Evolutionary conservation across 306 rosid genomes (phyloP), one percentile per base, ranked within the genome.

Genomic region (Cotoneaster glaucophyllus): DNA sequence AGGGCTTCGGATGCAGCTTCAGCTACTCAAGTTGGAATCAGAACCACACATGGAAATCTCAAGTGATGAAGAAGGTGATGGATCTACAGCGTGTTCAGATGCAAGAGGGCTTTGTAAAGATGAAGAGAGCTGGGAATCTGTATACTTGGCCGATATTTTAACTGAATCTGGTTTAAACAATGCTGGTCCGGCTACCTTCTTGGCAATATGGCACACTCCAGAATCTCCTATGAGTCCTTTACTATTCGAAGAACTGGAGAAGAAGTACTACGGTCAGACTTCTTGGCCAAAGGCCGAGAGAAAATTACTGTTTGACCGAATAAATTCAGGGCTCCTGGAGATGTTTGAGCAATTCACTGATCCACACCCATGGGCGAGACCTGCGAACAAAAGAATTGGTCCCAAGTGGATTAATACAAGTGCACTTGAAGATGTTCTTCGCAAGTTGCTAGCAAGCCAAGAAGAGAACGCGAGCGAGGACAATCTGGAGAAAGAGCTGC

Each of bases 1-100:
- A 96, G 99, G 96, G 73, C 99, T 96, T 72, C 89, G 97, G 74
- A 86, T 89, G 93, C 99, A 96, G 84, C 98, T 96, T 86, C 86
- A 89, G 87, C 80, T 92, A 84, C 93, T 96, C 74, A 96, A 89
- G 91, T 74, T 77, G 77, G 99, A 87, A 84, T 88, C 96, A 21
- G 92, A 92, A 66, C 86, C 87, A 15, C 66, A 87, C 75, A 76
- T 83, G 87, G 82, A 67, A 61, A 19, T 84, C 66, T 86, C 92
- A 28, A 88, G 98, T 61, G 99, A 96, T 58, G 97, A 96, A 76
- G 99, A 92, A 69, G 96, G 39, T 56, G 93, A 87, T 79, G 87
- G 44, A 56, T 84, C 83, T 24, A 11, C 39, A 24, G 59, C 73
- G 80, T 70, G 65, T 48, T 66, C 74, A 6, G 75, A 76, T 77